Percentiles rank a stretch among this genome's conserved stretches.
These are phyloP conservation scores for Coccomyxa sp. DNA, from an alignment of 139 green algal species.

Conservation along the genomic window DNA sequence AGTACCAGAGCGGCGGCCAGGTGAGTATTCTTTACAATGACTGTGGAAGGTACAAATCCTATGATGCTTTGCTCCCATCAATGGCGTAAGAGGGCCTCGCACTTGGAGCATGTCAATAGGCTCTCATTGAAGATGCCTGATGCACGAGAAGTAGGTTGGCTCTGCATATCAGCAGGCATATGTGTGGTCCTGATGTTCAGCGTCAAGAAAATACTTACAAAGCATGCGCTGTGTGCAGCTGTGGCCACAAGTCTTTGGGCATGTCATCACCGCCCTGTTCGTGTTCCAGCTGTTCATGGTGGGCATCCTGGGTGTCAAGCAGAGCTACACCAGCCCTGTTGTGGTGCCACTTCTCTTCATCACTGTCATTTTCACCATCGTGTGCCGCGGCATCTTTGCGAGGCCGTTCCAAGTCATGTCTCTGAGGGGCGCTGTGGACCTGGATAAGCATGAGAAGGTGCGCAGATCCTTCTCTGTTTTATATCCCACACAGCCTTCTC, in stretches of 20 bases:
- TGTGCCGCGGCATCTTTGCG: conserved; percentile 12
- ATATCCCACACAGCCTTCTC: neutral
- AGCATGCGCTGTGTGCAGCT: conserved; percentile 9
- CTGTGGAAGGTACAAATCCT: neutral
- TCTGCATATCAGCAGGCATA: neutral
- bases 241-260: conserved; percentile 16
- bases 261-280: conserved; percentile 15
- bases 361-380: conserved; percentile 4
- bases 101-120: neutral
- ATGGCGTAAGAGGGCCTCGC: neutral
- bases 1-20: conserved; percentile 14
- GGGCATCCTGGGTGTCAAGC: neutral
- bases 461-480: neutral
- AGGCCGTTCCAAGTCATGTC: conserved; percentile 10
- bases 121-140: neutral
- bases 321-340: neutral
- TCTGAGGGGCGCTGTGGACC: conserved; percentile 13
- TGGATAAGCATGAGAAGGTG: conserved; percentile 11
- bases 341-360: conserved; percentile 6
- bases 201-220: neutral
- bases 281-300: conserved; percentile 24
- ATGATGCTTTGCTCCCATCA: neutral
- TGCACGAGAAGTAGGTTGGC: too few species aligned
- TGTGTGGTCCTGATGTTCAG: neutral
- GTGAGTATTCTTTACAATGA: neutral